Evolutionary conservation across 352 stramenopile genomes (phyloP), one percentile per base, ranked within the genome.

Genomic region (Aphanomyces invadans): DNA sequence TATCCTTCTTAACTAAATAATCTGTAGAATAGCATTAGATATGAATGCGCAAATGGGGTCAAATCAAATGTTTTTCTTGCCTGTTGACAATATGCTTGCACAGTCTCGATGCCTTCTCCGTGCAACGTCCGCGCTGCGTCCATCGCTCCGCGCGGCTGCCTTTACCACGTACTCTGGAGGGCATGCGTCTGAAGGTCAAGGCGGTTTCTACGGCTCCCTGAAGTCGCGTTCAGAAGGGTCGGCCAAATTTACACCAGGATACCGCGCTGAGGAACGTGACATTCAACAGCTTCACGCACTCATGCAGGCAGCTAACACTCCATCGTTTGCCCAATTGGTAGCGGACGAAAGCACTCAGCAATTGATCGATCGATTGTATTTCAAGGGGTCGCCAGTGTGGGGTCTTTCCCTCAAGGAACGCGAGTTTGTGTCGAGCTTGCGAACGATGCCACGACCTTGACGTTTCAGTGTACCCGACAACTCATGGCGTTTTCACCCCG

Each of bases 151-250:
- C 17, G n/a, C n/a, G n/a, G n/a, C n/a, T n/a, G 32, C 17, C 2
- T 23, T 88, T 51, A 92, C 83, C 56, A 95, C 86, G 54, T 96
- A 96, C 74, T 92, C 81, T 21, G 88, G 87, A 59, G 89, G 89
- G 42, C 89, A 97, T 72, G 81, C 89, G 17, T 88, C 73, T 46
- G 86, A 95, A 69, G 89, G 89, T 42, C 89, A 97, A 68, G 89
- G 89, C 45, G 89, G 89, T 54, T 97, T 92, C 74, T 97, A 97
- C 72, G 89, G 87, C 54, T 87, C 83, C 28, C 77, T 86, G 64
- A 90, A 90, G 68, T 81, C 83, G 69, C 81, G 83, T 49, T 89
- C 83, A 7, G 81, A 92, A 62, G 71, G 77, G 63, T 68, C 71
- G 53, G 76, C 83, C 54, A 77, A 81, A 70, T 89, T 91, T 65